Conservation (phyloP, 768 basidiomycete genomes). For the Hygrocybe coccinea region DNA sequence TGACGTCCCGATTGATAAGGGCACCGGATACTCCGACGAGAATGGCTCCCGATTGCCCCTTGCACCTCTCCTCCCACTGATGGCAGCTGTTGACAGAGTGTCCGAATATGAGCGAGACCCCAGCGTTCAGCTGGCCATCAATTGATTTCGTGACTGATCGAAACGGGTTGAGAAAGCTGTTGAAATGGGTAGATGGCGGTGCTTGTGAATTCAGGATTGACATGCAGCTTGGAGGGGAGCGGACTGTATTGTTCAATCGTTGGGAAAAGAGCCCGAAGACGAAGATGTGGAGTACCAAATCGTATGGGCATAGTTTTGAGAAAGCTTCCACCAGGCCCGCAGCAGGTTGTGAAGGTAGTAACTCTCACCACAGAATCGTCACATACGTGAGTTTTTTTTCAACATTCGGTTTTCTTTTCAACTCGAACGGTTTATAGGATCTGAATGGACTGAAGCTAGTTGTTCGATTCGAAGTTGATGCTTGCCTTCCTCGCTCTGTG, state of each 20-base stretch:
- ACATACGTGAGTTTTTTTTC: conserved; percentile 54
- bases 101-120: conserved; percentile 14
- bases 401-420: neutral
- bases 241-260: conserved; percentile 47
- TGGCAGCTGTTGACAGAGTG: conserved; percentile 51
- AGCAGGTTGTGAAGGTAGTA: conserved; percentile 43
- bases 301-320: conserved; percentile 60
- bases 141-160: conserved; percentile 19
- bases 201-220: conserved; percentile 60
- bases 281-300: conserved; percentile 38
- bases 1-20: conserved; percentile 41
- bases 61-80: conserved; percentile 45
- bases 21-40: conserved; percentile 51
- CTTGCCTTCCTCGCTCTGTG: conserved; percentile 16
- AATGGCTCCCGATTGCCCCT: conserved; percentile 45
- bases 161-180: conserved; percentile 10
- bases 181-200: too few species aligned
- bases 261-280: conserved; percentile 29
- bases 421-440: conserved; percentile 36
- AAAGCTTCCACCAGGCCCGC: conserved; percentile 45
- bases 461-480: conserved; percentile 58
- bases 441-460: conserved; percentile 54
- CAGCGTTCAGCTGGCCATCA: conserved; percentile 37
- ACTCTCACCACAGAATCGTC: conserved; percentile 59
- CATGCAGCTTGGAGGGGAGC: conserved; percentile 51